phyloP scores from a whole-genome alignment of 2,329 filamentous ascomycete species.

The Leptographium radiaticola region DNA sequence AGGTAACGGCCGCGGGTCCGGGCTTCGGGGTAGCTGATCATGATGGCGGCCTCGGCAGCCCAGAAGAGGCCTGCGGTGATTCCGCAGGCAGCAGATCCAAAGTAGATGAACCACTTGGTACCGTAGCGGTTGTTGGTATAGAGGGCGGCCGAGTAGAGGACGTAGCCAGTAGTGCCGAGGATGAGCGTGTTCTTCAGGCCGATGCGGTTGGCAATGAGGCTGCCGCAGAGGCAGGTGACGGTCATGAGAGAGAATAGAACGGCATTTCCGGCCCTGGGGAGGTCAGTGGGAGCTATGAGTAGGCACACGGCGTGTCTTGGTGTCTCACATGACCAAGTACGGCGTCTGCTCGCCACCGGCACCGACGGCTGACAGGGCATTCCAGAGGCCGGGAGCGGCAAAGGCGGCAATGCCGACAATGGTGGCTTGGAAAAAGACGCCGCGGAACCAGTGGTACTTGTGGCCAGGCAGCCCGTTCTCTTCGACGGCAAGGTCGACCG shows the following conservation, averaged over 20 bases:
- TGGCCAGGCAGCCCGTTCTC: background rate
- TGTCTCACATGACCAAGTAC: constrained; percentile 20
- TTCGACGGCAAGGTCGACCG: background rate
- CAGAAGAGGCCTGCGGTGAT: constrained; percentile 25
- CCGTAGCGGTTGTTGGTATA: constrained; percentile 31
- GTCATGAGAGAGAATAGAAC: constrained; percentile 1
- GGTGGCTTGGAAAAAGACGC: constrained; percentile 32
- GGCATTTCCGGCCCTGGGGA: background rate
- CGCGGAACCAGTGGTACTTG: constrained; percentile 23
- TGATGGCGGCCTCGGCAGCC: constrained; percentile 62
- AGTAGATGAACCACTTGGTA: constrained; percentile 28
- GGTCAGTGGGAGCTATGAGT: background rate
- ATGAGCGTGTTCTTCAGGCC: constrained; percentile 28
- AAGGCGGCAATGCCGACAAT: constrained; percentile 30
- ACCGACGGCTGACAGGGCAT: constrained; percentile 24
- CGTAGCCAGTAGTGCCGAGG: constrained; percentile 29
- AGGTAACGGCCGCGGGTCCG: constrained; percentile 51
- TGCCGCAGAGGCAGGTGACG: constrained; percentile 23
- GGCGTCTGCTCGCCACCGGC: constrained; percentile 22
- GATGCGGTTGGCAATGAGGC: constrained; percentile 25
- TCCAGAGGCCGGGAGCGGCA: constrained; percentile 34
- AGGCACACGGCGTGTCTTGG: background rate
- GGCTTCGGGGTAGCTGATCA: constrained; percentile 59
- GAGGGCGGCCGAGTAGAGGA: constrained; percentile 28
- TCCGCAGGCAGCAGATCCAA: constrained; percentile 28